Evolutionary conservation across 495 filamentous ascomycete species (phyloP), one percentile per base, ranked within the genome.

Genomic region (Neurospora sp.): DNA sequence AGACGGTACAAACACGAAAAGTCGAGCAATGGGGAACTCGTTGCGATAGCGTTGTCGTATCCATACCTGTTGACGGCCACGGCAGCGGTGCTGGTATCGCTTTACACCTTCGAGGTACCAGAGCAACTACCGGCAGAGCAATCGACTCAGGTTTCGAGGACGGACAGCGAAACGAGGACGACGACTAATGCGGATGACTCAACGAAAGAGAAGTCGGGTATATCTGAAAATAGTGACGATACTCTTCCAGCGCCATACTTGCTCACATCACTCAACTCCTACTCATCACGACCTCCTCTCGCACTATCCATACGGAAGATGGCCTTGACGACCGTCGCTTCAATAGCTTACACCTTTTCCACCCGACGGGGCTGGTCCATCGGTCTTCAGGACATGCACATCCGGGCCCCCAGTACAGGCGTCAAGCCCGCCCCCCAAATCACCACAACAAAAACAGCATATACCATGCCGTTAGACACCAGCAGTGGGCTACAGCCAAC

Each of bases 381-480:
- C 11, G 94, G 94, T 1, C 88, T 98, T 23, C 96, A 99, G 82
- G 95, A 98, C 79, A 80, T 97, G 31, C 90, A 90, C 35, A 85
- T 97, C 35, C 79, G 76, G 3, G 76, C 78, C 9, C 70, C 76
- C 37, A 78, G 73, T 39, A 77, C 77, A 1, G 44, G 35, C 2
- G 71, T 71, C 42, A 78, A 76, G 69, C 74, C 81, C 3, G 74
- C 59, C 27, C 85, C 86, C 1, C 85, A 88, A 44, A 82, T 88
- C 48, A 83, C 80, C 35, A 83, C 85, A 1, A 85, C 86, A 11
- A 79, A 79, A 18, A 74, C 86, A 12, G 84, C 84, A n/a, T 83
- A 84, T 70, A 84, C 82, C 5, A 69, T 76, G 1, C 83, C 84
- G 5, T 73, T 85, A 1, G 42, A 76, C 35, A 59, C 41, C 35